Evolutionary conservation across 148 eudicot species (phyloP), one percentile per base, ranked within the genome.

Genomic region (Polygonum maritimum): DNA sequence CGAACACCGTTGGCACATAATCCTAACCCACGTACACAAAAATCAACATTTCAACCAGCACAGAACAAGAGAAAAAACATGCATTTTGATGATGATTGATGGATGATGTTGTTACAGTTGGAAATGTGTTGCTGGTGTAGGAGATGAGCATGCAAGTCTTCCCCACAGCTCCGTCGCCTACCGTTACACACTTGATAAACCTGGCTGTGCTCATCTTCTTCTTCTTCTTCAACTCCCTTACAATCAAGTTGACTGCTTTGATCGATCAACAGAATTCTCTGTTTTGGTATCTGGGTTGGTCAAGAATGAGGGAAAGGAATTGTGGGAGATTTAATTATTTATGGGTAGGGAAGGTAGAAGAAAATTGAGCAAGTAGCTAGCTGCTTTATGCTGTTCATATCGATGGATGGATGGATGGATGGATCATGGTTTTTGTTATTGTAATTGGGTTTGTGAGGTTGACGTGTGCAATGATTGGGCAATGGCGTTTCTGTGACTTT

Each of bases 171-270:
- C 77, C 77, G 36, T 75, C 77, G 9, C 77, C 77, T 4, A 75
- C 77, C 7, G 77, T 75, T 14, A 75, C 77, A 41, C 77, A 75
- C 71, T 75, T 75, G 77, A 75, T 75, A 69, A 75, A 75, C 57
- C 77, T 75, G 14, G 77, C 77, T 10, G 77, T 75, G 77, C 70
- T 75, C 77, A 75, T 75, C 2, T 60, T 60, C 67, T 60, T 60
- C 33, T 19, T 57, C 21, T 9, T n/a, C 22, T n/a, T 9, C 14
- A 26, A 26, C 31, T 26, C 31, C 31, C 31, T 26, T 26, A 26
- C 31, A 26, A 26, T 26, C 31, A 26, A 26, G 31, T 26, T 26
- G 31, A 26, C 31, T 0, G 31, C 31, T 26, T 26, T 26, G 31
- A 26, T 44, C 9, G 47, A 7, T 44, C 9, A 44, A 0, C 47